Conservation (phyloP, 2,329 filamentous ascomycete genomes). For the Aureobasidium musti region DNA sequence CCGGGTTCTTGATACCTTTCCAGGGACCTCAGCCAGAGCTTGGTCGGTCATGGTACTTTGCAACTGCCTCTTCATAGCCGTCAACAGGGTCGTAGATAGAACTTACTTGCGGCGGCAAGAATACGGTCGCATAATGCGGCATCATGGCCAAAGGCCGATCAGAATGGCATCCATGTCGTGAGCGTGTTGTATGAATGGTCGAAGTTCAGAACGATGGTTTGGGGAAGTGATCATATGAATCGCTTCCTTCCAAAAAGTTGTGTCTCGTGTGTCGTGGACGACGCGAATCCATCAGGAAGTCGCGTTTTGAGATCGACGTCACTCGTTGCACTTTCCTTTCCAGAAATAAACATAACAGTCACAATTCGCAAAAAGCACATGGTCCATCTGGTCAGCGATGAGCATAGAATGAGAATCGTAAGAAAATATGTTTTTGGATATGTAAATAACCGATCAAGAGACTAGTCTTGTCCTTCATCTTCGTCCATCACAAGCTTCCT, state of each 20-base stretch:
- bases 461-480: background rate
- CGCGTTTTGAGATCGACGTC: constrained; percentile 15
- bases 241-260: background rate
- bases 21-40: background rate
- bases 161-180: constrained; percentile 22
- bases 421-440: background rate
- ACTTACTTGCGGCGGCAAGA: constrained; percentile 31
- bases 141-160: constrained; percentile 30
- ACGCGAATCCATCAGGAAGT: constrained; percentile 24
- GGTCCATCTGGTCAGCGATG: background rate
- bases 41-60: background rate
- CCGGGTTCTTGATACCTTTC: background rate
- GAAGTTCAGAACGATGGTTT: background rate
- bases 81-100: background rate
- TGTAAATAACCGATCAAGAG: background rate
- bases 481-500: background rate
- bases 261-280: background rate
- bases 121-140: constrained; percentile 31
- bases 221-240: background rate
- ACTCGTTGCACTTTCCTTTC: background rate
- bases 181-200: background rate
- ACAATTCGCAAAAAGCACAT: background rate
- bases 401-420: background rate
- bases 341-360: background rate
- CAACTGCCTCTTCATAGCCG: background rate